Conservation (phyloP, 352 stramenopile species). For the Pythium guiyangense region DNA sequence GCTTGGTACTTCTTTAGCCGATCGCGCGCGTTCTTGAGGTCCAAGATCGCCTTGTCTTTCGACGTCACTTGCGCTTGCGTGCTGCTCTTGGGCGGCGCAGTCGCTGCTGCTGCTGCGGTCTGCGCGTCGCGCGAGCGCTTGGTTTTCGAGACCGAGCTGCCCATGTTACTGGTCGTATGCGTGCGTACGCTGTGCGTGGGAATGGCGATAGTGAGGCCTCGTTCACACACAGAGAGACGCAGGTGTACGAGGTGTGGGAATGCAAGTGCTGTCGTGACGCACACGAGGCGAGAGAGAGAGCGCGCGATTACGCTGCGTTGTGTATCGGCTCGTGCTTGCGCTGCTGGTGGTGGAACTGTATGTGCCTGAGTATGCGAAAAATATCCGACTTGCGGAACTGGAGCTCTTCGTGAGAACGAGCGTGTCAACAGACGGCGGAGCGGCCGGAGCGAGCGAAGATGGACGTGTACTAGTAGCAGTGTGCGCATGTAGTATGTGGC, state of each 20-base stretch:
- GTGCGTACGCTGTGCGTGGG: too few species aligned
- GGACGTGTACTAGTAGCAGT: too few species aligned
- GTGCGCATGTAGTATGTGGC: not conserved
- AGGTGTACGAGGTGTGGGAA: too few species aligned
- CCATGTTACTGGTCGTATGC: not conserved
- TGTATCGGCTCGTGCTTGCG: not conserved
- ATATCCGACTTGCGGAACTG: not conserved
- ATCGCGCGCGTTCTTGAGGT: slow-evolving; percentile 89
- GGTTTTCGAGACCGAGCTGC: slow-evolving; percentile 45
- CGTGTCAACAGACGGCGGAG: not conserved
- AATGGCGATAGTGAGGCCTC: too few species aligned
- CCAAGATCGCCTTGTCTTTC: slow-evolving; percentile 86
- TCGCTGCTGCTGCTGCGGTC: not conserved
- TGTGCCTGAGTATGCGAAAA: not conserved
- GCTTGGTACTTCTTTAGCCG: slow-evolving; percentile 81
- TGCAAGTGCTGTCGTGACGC: too few species aligned
- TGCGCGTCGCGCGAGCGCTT: slow-evolving; percentile 22
- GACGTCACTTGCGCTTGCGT: slow-evolving; percentile 68
- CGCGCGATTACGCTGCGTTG: too few species aligned
- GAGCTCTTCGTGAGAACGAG: not conserved
- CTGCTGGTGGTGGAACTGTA: not conserved
- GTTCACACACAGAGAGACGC: too few species aligned
- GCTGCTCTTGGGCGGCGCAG: slow-evolving; percentile 11
- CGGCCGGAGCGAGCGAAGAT: not conserved
- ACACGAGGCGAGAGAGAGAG: too few species aligned